These are phyloP conservation scores for Schwanniomyces pseudopolymorphus DNA, from an alignment of 805 yeast genomes.

Conservation along the genomic window DNA sequence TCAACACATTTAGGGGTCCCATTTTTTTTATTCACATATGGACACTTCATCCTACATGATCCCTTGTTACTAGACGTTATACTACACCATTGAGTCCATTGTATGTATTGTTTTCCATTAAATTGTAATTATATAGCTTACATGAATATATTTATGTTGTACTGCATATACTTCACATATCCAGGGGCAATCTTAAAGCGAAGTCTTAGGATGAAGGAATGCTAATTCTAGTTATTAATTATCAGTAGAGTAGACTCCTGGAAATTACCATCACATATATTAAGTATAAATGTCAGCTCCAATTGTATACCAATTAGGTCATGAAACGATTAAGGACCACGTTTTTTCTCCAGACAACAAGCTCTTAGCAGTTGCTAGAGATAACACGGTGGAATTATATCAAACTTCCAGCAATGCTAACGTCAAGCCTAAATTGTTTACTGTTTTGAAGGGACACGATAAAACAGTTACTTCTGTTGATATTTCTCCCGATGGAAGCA, in stretches of 20 bases:
- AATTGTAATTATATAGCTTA: not conserved
- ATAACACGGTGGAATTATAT: constrained; percentile 72
- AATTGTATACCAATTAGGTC: constrained; percentile 64
- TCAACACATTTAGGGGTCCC: not conserved
- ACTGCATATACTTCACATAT: not conserved
- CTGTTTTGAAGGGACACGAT: constrained; percentile 80
- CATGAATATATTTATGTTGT: not conserved
- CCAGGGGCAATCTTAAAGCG: too few relatives aligned
- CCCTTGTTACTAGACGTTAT: not conserved
- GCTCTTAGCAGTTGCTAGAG: constrained; percentile 79
- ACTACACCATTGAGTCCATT: not conserved
- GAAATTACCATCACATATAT: not conserved
- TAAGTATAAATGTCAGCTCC: constrained; percentile 26
- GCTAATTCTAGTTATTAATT: not conserved
- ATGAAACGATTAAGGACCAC: constrained; percentile 87
- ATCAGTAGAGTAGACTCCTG: constrained; percentile 17
- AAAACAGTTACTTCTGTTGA: constrained; percentile 94
- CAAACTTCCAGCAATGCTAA: constrained; percentile 46
- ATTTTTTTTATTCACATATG: not conserved
- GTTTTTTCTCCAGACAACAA: constrained; percentile 70
- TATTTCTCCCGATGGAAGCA: constrained; percentile 74
- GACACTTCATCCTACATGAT: not conserved
- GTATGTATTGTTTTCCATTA: not conserved
- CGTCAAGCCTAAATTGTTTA: constrained; percentile 56
- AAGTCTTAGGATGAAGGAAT: too few relatives aligned